phyloP scores from a whole-genome alignment of 805 yeast species.

The Ogataea pini region DNA sequence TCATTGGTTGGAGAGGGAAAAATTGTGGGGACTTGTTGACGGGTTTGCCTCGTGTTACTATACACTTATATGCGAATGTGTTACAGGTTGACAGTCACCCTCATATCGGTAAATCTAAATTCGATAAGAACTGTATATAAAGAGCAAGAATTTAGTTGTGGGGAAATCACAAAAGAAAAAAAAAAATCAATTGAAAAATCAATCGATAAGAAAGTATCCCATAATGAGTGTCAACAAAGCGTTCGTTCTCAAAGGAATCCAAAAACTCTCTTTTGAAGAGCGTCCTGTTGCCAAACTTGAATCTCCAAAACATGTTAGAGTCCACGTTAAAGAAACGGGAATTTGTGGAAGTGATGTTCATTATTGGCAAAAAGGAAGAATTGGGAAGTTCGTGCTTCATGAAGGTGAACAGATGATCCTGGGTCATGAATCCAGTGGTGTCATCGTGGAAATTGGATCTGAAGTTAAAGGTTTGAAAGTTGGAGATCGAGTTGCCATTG shows the following conservation, averaged over 20 bases:
- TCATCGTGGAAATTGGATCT: slow-evolving; percentile 67
- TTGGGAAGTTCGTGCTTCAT: slow-evolving; percentile 19
- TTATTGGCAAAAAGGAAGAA: slow-evolving; percentile 55
- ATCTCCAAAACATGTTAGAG: slow-evolving; percentile 67
- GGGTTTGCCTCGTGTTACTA: too few relatives aligned
- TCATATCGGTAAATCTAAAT: neutral
- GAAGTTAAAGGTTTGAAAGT: slow-evolving; percentile 63
- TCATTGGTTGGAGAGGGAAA: neutral
- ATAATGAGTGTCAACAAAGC: slow-evolving; percentile 37
- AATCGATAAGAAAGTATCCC: neutral
- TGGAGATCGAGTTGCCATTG: slow-evolving; percentile 87
- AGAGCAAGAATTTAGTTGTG: neutral
- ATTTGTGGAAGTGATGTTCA: slow-evolving; percentile 89
- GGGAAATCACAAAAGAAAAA: neutral
- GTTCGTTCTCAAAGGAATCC: slow-evolving; percentile 64
- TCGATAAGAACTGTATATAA: neutral
- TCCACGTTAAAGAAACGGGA: slow-evolving; percentile 79
- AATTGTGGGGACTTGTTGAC: too few relatives aligned
- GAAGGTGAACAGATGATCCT: slow-evolving; percentile 55
- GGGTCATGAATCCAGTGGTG: slow-evolving; percentile 87
- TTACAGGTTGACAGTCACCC: slow-evolving; percentile 5
- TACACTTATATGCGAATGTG: neutral
- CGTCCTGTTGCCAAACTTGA: slow-evolving; percentile 62
- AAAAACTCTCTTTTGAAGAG: slow-evolving; percentile 63
- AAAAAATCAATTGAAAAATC: neutral